Percentiles rank a stretch among this genome's conserved stretches.
Evolutionary conservation across 441 rosid genomes (phyloP).

Genomic region (Eruca vesicaria): DNA sequence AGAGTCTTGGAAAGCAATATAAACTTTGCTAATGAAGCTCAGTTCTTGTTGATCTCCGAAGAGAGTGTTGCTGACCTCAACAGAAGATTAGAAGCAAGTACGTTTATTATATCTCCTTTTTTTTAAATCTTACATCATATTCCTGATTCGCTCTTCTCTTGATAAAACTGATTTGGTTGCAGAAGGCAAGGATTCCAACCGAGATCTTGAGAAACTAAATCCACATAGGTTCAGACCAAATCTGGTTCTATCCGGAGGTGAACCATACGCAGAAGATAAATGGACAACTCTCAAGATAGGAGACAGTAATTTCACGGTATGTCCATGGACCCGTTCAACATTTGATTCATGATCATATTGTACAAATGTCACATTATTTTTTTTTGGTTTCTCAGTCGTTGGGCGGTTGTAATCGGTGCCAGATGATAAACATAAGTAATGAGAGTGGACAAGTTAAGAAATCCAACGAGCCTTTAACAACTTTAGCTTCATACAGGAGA

Average conservation of each 20-base stretch:
- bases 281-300: constrained; percentile 77
- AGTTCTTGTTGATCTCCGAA: constrained; percentile 76
- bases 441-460: constrained; percentile 60
- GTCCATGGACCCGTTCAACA: constrained; percentile 24
- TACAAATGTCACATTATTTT: neutral
- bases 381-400: constrained; percentile 48
- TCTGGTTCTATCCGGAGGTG: constrained; percentile 71
- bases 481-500: constrained; percentile 91
- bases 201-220: constrained; percentile 37
- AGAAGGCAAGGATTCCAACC: constrained; percentile 37
- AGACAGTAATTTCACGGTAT: constrained; percentile 52
- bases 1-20: constrained; percentile 58
- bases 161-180: constrained; percentile 6
- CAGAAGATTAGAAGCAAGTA: constrained; percentile 60
- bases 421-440: constrained; percentile 60
- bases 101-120: constrained; percentile 13
- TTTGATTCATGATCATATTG: neutral
- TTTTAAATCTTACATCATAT: constrained; percentile 1
- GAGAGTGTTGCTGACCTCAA: constrained; percentile 82
- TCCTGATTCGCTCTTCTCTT: neutral
- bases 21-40: constrained; percentile 92
- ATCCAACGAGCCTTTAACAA: constrained; percentile 77
- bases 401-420: constrained; percentile 97
- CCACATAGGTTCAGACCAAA: constrained; percentile 87
- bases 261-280: constrained; percentile 81